phyloP scores from a whole-genome alignment of 2,329 filamentous ascomycete species.

The Ophiostoma ips region DNA sequence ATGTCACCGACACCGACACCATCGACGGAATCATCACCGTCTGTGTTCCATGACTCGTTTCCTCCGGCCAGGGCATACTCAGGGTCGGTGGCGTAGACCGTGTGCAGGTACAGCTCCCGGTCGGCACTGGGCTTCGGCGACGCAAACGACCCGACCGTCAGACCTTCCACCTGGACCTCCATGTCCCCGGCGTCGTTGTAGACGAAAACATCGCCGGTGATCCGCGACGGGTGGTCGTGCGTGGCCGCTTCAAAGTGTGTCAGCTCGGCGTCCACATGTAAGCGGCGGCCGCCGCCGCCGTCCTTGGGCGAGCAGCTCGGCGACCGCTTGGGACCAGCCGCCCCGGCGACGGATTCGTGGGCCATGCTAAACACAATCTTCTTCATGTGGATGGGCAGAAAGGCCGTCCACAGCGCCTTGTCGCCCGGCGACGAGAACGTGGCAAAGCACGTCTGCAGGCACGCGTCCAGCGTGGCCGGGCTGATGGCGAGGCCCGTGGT shows the following conservation, averaged over 20 bases:
- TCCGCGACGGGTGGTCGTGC: conserved; percentile 15
- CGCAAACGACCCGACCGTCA: conserved; percentile 21
- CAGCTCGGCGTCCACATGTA: conserved; percentile 20
- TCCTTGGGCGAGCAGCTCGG: conserved; percentile 1
- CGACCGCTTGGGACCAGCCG: background rate
- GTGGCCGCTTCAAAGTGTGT: conserved; percentile 17
- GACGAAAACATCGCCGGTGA: conserved; percentile 25
- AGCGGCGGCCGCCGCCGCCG: conserved; percentile 11
- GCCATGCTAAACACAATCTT: conserved; percentile 25
- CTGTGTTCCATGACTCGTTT: conserved; percentile 7
- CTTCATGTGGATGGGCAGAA: conserved; percentile 24
- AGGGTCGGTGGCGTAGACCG: conserved; percentile 26
- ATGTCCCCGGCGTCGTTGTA: conserved; percentile 19
- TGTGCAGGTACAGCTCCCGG: conserved; percentile 24
- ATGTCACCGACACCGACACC: background rate
- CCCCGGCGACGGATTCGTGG: background rate
- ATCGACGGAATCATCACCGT: background rate
- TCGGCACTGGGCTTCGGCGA: conserved; percentile 19
- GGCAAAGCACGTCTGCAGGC: conserved; percentile 29
- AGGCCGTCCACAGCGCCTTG: conserved; percentile 28
- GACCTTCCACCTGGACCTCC: conserved; percentile 21
- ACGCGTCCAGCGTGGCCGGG: conserved; percentile 28
- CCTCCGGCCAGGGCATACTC: conserved; percentile 23
- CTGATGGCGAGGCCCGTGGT: conserved; percentile 24
- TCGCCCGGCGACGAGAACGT: conserved; percentile 28